phyloP scores from a whole-genome alignment of 257 asterid genomes.

The Penstemon davidsonii region DNA sequence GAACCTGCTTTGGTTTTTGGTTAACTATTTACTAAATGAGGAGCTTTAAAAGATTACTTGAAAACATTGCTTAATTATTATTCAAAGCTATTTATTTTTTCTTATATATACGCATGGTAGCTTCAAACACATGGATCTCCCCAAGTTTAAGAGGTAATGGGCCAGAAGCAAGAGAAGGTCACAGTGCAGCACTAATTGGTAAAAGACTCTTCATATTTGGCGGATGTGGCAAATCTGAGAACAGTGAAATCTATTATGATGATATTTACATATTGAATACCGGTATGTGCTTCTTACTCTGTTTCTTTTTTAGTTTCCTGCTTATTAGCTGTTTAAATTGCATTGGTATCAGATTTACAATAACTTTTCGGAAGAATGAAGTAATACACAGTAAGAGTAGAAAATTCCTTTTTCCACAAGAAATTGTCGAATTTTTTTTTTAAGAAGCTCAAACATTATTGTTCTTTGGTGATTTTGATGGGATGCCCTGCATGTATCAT shows the following conservation, averaged over 20 bases:
- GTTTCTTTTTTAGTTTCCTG: background rate
- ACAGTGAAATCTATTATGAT: slow-evolving; percentile 76
- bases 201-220: slow-evolving; percentile 92
- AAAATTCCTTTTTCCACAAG: slow-evolving; percentile 13
- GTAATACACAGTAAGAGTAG: background rate
- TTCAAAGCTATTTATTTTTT: slow-evolving; percentile 14
- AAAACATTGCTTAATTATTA: slow-evolving; percentile 4
- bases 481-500: slow-evolving; percentile 16
- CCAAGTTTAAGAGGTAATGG: slow-evolving; percentile 85
- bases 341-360: background rate
- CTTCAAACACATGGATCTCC: slow-evolving; percentile 73
- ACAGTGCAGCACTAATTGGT: slow-evolving; percentile 93
- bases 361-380: slow-evolving; percentile 11
- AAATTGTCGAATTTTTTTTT: background rate
- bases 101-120: slow-evolving; percentile 38
- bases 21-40: slow-evolving; percentile 17
- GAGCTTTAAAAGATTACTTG: slow-evolving; percentile 7
- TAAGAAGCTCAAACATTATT: background rate
- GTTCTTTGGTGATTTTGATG: slow-evolving; percentile 9
- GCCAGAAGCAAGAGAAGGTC: slow-evolving; percentile 97
- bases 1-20: background rate
- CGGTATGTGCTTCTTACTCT: slow-evolving; percentile 45
- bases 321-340: too few relatives aligned
- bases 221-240: slow-evolving; percentile 81
- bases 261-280: slow-evolving; percentile 86